These are phyloP conservation scores for Knoxia roxburghii DNA, from an alignment of 257 asterid genomes.

Conservation along the genomic window DNA sequence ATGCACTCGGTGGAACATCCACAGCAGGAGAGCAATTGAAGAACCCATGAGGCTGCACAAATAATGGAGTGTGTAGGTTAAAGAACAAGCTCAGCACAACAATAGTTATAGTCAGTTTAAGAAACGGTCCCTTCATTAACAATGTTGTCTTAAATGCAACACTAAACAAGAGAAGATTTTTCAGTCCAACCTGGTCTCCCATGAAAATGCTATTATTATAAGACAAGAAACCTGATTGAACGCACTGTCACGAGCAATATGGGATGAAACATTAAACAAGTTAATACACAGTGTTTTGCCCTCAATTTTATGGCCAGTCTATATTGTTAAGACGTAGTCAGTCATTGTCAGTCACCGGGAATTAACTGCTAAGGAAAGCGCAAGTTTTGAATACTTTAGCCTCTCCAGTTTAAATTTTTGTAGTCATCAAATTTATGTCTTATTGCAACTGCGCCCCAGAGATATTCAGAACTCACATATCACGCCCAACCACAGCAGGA, in stretches of 20 bases:
- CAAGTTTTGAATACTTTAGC: not conserved
- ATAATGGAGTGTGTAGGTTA: not conserved
- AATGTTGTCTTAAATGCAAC: not conserved
- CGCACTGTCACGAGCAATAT: not conserved
- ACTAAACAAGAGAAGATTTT: too few species aligned
- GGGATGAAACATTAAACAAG: not conserved
- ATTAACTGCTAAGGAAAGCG: not conserved
- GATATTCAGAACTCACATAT: not conserved
- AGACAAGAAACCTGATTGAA: not conserved
- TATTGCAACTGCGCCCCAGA: not conserved
- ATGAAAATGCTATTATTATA: too few species aligned
- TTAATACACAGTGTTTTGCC: too few species aligned
- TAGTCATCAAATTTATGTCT: not conserved
- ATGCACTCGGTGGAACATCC: conserved; percentile 74
- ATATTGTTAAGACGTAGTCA: not conserved
- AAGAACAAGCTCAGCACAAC: not conserved
- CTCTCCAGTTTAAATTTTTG: not conserved
- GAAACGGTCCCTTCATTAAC: not conserved
- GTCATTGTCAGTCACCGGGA: not conserved
- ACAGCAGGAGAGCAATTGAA: conserved; percentile 94
- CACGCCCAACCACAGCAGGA: not conserved
- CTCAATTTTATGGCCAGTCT: not conserved
- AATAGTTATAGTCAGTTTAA: not conserved
- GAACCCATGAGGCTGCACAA: conserved; percentile 92
- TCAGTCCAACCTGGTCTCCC: too few species aligned